Base-by-base conservation (phyloP, 2,329 filamentous ascomycete species). In the Phialophora chinensis region DNA sequence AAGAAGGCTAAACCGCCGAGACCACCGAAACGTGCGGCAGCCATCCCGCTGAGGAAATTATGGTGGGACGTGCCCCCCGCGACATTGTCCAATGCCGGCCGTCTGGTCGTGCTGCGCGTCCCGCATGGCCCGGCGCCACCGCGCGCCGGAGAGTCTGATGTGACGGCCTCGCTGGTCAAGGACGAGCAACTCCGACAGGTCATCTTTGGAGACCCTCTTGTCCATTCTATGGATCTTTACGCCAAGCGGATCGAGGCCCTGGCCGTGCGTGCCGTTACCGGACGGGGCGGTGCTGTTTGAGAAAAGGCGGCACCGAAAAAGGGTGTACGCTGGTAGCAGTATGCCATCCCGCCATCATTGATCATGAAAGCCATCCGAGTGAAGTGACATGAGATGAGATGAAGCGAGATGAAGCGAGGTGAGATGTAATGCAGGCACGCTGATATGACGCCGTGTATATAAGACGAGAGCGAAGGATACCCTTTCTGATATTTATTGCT, bases 191-290 rank as follows among this genome's bases (percentile, higher is more conserved):
- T 96, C 59, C 81, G 90, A 27, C 84, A 82, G 1, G 85, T 93
- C 0, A 82, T 96, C 3, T 96, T 92, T 85, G 92, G 92, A 0
- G 92, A 96, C 75, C 90, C 91, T 0, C 81, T 92, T 52, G 90
- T 88, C 75, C 92, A 96, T 79, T 83, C 88, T 72, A 96, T 96
- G 92, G 86, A 82, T 66, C 74, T 95, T 23, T 96, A 96, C 77
- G 86, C 87, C 14, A 85, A 84, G 23, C 80, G 92, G 61, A 86
- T 96, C 53, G 90, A 95, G 75, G 80, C 82, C 3, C 78, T 96
- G 63, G 91, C 91, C 11, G 87, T 89, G 1, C 87, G 84, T 65
- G 91, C 89, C 11, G 87, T 90, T 11, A 90, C 86, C 29, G 83
- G 79, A 4, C 62, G 65, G 20, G 55, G 31, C 14, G 67, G 67